These are phyloP conservation scores for Pestalotiopsis sp. DNA, from an alignment of 2,329 filamentous ascomycete genomes.

Conservation along the genomic window DNA sequence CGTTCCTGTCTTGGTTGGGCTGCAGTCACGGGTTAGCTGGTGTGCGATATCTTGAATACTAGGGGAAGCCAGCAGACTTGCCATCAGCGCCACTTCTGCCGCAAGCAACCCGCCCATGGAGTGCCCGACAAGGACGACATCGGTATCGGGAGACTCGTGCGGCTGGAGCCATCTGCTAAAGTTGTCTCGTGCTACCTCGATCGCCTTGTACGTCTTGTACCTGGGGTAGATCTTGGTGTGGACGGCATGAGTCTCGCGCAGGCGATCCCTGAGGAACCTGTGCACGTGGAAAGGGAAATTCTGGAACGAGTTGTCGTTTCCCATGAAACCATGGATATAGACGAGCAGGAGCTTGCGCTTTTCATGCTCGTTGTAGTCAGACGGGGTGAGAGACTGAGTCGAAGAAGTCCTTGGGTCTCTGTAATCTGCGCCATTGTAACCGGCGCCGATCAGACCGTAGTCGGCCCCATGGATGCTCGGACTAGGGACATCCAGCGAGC, in stretches of 20 bases:
- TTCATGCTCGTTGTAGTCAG: conserved; percentile 27
- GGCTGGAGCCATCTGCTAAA: conserved; percentile 82
- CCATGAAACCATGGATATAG: conserved; percentile 90
- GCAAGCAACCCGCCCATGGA: conserved; percentile 86
- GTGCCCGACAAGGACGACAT: conserved; percentile 82
- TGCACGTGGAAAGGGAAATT: conserved; percentile 89
- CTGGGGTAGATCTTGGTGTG: conserved; percentile 85
- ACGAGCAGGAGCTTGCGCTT: conserved; percentile 69
- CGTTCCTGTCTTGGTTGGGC: not conserved
- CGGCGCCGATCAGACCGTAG: conserved; percentile 5
- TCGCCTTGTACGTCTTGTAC: conserved; percentile 73
- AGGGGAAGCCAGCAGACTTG: conserved; percentile 30
- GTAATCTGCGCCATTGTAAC: conserved; percentile 19
- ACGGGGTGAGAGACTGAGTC: conserved; percentile 37
- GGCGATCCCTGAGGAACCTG: conserved; percentile 63
- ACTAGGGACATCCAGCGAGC: not conserved
- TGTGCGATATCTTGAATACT: not conserved
- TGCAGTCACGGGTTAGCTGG: not conserved
- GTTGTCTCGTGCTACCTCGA: conserved; percentile 74
- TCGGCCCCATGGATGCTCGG: not conserved
- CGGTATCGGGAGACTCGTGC: conserved; percentile 71
- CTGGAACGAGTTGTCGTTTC: conserved; percentile 82
- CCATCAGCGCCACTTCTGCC: conserved; percentile 74
- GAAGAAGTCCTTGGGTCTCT: conserved; percentile 51
- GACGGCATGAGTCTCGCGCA: conserved; percentile 74